These are phyloP conservation scores for Rutstroemia sp. DNA, from an alignment of 2,329 filamentous ascomycete genomes.

Conservation along the genomic window DNA sequence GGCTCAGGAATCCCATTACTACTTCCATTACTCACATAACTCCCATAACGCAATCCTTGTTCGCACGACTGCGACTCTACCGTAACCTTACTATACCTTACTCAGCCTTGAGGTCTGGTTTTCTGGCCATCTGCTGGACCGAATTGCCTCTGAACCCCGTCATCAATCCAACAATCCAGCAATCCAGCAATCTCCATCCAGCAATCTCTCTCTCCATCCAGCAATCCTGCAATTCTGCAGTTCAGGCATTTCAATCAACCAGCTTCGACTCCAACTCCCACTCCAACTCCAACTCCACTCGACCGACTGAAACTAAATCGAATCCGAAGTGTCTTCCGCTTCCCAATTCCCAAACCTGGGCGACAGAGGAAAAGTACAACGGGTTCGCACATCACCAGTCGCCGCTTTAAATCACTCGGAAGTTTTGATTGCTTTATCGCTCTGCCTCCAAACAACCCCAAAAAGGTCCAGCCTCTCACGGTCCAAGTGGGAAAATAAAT, in stretches of 20 bases:
- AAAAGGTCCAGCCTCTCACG: not conserved
- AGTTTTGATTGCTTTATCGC: not conserved
- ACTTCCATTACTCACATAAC: too few species aligned
- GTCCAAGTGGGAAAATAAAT: not conserved
- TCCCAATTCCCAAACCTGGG: not conserved
- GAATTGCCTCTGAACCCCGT: not conserved
- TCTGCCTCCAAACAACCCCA: not conserved
- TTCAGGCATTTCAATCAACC: too few species aligned
- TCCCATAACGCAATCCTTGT: not conserved
- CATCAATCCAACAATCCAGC: too few species aligned
- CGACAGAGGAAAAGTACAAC: not conserved
- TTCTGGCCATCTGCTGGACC: not conserved
- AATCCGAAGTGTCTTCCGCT: not conserved
- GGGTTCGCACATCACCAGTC: not conserved
- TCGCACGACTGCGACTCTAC: not conserved
- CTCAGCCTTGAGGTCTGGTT: not conserved
- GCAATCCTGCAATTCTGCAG: too few species aligned
- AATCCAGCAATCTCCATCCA: too few species aligned
- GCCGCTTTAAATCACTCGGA: slow-evolving; percentile 5
- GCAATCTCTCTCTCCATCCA: too few species aligned
- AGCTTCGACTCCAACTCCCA: too few species aligned
- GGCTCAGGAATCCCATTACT: too few species aligned
- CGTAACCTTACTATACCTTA: not conserved
- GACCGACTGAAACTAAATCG: too few species aligned
- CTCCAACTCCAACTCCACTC: too few species aligned